Percentiles rank a stretch among this genome's conserved stretches.
These are phyloP conservation scores for Nicotiana benthamiana DNA, from an alignment of 257 asterid genomes.

Conservation along the genomic window DNA sequence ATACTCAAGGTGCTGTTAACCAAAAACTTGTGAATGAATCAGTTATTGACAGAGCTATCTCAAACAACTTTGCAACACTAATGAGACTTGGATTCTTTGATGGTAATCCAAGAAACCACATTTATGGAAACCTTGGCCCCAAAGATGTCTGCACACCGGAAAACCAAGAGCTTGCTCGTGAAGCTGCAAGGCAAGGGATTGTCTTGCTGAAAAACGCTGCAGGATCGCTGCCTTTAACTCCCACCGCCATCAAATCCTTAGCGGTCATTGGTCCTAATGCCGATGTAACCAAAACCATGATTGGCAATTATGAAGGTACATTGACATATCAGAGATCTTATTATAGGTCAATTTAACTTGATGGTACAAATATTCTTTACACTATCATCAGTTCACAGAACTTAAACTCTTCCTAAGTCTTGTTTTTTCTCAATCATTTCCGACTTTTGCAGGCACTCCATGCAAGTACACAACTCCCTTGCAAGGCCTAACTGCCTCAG, in stretches of 20 bases:
- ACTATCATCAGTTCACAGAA: not conserved
- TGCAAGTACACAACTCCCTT: slow-evolving; percentile 64
- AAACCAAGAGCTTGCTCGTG: slow-evolving; percentile 74
- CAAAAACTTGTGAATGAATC: slow-evolving; percentile 56
- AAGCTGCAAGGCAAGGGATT: slow-evolving; percentile 77
- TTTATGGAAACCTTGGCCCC: slow-evolving; percentile 72
- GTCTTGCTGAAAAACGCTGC: slow-evolving; percentile 63
- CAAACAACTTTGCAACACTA: slow-evolving; percentile 66
- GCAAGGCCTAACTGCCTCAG: slow-evolving; percentile 51
- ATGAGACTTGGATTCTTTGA: slow-evolving; percentile 93
- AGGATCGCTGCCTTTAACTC: slow-evolving; percentile 59
- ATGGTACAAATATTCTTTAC: not conserved
- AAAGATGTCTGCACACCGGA: slow-evolving; percentile 62
- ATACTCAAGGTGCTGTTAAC: slow-evolving; percentile 56
- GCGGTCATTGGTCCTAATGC: slow-evolving; percentile 94
- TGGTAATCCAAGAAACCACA: slow-evolving; percentile 61
- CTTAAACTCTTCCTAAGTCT: not conserved
- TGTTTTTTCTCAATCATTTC: not conserved
- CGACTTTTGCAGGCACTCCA: slow-evolving; percentile 45
- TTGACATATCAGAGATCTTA: not conserved
- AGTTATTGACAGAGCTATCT: slow-evolving; percentile 40
- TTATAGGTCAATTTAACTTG: not conserved
- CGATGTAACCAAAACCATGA: slow-evolving; percentile 54
- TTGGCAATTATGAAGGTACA: slow-evolving; percentile 76
- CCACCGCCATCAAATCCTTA: slow-evolving; percentile 45